Conservation (phyloP, 1,139 yeast species). For the Fermentozyma sake region DNA sequence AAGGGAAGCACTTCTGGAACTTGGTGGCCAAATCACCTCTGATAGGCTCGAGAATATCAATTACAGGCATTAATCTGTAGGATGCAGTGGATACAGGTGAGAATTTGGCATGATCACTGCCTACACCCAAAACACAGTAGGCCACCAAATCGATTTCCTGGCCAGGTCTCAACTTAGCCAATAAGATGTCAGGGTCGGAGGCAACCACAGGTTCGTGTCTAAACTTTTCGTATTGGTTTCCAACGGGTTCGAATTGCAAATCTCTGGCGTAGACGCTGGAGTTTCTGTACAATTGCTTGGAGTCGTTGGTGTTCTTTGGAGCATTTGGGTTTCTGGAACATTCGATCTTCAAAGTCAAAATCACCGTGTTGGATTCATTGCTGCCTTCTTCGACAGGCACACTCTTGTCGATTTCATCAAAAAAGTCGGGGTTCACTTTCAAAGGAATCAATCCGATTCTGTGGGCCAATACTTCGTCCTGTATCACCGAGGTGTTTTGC, state of each 20-base stretch:
- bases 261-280: constrained; percentile 86
- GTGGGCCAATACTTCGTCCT: constrained; percentile 94
- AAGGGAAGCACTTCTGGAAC: constrained; percentile 87
- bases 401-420: constrained; percentile 68
- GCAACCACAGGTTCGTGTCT: constrained; percentile 69
- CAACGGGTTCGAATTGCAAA: constrained; percentile 87
- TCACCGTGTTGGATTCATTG: constrained; percentile 86
- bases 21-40: constrained; percentile 71
- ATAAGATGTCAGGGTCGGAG: constrained; percentile 79
- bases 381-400: constrained; percentile 65
- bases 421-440: constrained; percentile 84
- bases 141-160: constrained; percentile 90
- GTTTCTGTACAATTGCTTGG: constrained; percentile 77
- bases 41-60: constrained; percentile 72
- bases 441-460: constrained; percentile 91
- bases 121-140: constrained; percentile 88
- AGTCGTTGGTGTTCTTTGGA: constrained; percentile 73
- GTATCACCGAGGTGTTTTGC: constrained; percentile 94
- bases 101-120: constrained; percentile 94
- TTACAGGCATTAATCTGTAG: constrained; percentile 91
- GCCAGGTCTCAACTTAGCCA: constrained; percentile 94
- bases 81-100: constrained; percentile 97
- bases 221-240: constrained; percentile 70
- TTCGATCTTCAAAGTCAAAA: constrained; percentile 71
- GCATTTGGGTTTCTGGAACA: constrained; percentile 88